Conservation (phyloP, 2,329 filamentous ascomycete species). For the Talaromyces amestolkiae region DNA sequence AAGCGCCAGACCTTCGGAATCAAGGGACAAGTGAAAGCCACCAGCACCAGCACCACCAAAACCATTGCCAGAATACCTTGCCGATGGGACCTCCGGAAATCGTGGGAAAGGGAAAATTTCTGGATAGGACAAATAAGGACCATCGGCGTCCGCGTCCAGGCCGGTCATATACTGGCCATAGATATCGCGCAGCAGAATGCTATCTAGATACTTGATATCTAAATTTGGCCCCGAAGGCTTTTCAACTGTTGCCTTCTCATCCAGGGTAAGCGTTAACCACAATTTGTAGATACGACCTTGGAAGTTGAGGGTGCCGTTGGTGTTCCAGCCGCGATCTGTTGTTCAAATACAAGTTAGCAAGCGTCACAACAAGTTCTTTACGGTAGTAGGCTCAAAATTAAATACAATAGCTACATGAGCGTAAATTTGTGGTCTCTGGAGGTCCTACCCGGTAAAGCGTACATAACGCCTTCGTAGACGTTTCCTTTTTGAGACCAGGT, state of each 20-base stretch:
- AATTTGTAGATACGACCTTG: constrained; percentile 69
- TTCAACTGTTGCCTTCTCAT: constrained; percentile 50
- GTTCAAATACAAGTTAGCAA: not conserved
- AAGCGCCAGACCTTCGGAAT: constrained; percentile 66
- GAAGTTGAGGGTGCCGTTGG: constrained; percentile 66
- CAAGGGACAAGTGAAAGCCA: constrained; percentile 59
- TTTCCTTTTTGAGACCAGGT: constrained; percentile 57
- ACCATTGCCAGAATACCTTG: constrained; percentile 65
- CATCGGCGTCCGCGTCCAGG: constrained; percentile 59
- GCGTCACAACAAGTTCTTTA: not conserved
- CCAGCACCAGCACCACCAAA: constrained; percentile 62
- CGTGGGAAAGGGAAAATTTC: constrained; percentile 34
- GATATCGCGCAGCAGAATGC: constrained; percentile 63
- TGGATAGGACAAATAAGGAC: constrained; percentile 49
- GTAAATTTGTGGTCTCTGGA: not conserved
- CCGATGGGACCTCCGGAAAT: constrained; percentile 62
- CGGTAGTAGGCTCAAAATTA: not conserved
- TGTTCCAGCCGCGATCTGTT: constrained; percentile 53
- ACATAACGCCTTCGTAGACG: constrained; percentile 62
- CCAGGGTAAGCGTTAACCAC: constrained; percentile 56
- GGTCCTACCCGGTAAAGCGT: constrained; percentile 58
- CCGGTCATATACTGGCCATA: constrained; percentile 62
- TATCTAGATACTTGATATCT: constrained; percentile 61
- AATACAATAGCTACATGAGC: not conserved
- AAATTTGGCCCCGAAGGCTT: constrained; percentile 61